These are phyloP conservation scores for Whalleya microplaca DNA, from an alignment of 2,329 filamentous ascomycete species.

Conservation along the genomic window DNA sequence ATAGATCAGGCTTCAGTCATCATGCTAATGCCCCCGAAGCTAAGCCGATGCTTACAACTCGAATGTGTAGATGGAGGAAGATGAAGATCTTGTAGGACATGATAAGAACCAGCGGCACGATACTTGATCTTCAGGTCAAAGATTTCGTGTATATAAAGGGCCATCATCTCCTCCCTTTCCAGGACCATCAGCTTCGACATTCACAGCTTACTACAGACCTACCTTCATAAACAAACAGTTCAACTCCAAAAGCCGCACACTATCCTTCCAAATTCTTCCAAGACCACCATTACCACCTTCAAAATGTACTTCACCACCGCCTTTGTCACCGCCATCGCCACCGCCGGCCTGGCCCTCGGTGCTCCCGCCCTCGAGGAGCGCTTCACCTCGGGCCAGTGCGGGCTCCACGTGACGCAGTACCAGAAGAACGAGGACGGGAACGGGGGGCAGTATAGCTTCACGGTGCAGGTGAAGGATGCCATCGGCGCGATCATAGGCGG, in stretches of 20 bases:
- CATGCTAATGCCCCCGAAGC: no score
- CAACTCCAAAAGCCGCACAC: neutral
- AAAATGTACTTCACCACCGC: neutral
- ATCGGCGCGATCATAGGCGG: neutral
- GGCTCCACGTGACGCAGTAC: constrained; percentile 1
- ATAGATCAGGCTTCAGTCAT: no score
- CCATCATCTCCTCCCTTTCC: neutral
- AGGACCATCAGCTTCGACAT: neutral
- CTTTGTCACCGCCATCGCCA: no score
- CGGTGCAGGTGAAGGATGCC: neutral
- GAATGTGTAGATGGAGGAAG: no score
- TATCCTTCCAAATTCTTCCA: neutral
- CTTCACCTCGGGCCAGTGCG: neutral
- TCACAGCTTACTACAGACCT: neutral
- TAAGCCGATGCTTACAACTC: no score
- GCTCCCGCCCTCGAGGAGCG: constrained; percentile 1
- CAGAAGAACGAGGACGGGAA: constrained; percentile 4
- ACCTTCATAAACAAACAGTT: neutral
- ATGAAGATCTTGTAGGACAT: no score
- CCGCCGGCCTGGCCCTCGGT: neutral
- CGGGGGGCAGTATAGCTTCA: neutral
- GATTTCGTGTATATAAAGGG: neutral
- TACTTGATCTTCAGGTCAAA: no score
- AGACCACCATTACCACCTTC: neutral
- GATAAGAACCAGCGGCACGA: no score